Evolutionary conservation across 352 stramenopile genomes (phyloP).

Genomic region (Phytophthora sojae): DNA sequence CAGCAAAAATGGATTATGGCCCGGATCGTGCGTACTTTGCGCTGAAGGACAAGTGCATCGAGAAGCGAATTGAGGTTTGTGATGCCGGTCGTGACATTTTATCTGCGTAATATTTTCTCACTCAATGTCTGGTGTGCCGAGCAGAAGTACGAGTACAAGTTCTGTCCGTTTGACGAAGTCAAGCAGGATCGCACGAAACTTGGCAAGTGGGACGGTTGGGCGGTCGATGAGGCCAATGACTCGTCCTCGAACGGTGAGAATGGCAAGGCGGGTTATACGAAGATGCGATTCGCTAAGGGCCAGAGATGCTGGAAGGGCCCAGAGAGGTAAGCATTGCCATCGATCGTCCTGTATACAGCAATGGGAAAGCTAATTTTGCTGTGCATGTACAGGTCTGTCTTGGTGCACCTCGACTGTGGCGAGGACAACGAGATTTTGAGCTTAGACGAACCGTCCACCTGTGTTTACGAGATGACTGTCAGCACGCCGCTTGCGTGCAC

Average conservation of each 20-base stretch:
- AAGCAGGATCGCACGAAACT: conserved; percentile 85
- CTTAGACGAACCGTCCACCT: conserved; percentile 94
- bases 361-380: not conserved
- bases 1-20: conserved; percentile 68
- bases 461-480: conserved; percentile 91
- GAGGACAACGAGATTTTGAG: conserved; percentile 80
- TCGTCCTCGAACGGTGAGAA: not conserved
- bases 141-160: conserved; percentile 90
- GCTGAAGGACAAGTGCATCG: conserved; percentile 81
- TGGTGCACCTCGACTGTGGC: conserved; percentile 85
- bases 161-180: conserved; percentile 85
- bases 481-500: conserved; percentile 71
- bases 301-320: conserved; percentile 94
- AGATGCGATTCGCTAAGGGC: conserved; percentile 83
- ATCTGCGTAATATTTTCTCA: not conserved
- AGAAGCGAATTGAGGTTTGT: conserved; percentile 78
- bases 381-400: conserved; percentile 51
- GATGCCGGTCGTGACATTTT: not conserved
- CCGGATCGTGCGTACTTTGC: conserved; percentile 75
- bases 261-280: conserved; percentile 47
- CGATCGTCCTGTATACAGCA: not conserved
- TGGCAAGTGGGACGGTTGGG: conserved; percentile 80
- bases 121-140: not conserved
- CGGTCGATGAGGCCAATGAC: conserved; percentile 4
- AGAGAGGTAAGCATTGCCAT: conserved; percentile 49